These are phyloP conservation scores for Geotrichum macrosporum DNA, from an alignment of 1,139 yeast genomes.

Conservation along the genomic window DNA sequence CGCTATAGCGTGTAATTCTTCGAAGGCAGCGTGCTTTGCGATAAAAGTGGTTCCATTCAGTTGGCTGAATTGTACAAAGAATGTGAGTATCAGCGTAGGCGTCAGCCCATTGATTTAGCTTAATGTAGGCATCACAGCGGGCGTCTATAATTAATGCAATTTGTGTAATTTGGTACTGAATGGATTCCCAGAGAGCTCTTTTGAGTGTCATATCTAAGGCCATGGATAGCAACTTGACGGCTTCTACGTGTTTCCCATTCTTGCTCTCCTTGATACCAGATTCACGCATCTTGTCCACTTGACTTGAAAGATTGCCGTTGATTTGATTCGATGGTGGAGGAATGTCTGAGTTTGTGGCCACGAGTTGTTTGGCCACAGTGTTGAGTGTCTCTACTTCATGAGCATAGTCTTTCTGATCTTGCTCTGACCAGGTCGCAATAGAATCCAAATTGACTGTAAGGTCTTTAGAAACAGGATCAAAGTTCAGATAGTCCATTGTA, in stretches of 20 bases:
- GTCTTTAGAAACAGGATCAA: too few relatives aligned
- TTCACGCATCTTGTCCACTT: constrained; percentile 71
- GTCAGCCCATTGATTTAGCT: constrained; percentile 57
- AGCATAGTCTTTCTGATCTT: too few relatives aligned
- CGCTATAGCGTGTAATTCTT: constrained; percentile 64
- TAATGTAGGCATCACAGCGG: constrained; percentile 76
- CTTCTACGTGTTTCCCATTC: constrained; percentile 60
- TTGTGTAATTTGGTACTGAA: constrained; percentile 76
- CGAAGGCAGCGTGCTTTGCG: constrained; percentile 74
- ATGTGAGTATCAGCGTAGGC: constrained; percentile 83
- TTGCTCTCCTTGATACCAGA: constrained; percentile 64
- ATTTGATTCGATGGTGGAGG: too few relatives aligned
- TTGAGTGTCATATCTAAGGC: constrained; percentile 80
- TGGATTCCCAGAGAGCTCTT: constrained; percentile 82
- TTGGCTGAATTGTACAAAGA: constrained; percentile 59
- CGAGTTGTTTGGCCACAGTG: too few relatives aligned
- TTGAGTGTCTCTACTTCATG: too few relatives aligned
- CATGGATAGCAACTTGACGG: constrained; percentile 64
- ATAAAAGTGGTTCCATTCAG: constrained; percentile 70
- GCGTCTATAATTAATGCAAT: constrained; percentile 66
- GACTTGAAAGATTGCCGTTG: constrained; percentile 43
- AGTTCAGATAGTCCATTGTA: too few relatives aligned
- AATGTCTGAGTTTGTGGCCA: too few relatives aligned
- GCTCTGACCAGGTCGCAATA: too few relatives aligned
- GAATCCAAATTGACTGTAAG: too few relatives aligned